A percentile compares a stretch with the other conserved stretches of the same genome.
phyloP scores from a whole-genome alignment of 129 eudicot genomes.

The Saussurea involucrata region DNA sequence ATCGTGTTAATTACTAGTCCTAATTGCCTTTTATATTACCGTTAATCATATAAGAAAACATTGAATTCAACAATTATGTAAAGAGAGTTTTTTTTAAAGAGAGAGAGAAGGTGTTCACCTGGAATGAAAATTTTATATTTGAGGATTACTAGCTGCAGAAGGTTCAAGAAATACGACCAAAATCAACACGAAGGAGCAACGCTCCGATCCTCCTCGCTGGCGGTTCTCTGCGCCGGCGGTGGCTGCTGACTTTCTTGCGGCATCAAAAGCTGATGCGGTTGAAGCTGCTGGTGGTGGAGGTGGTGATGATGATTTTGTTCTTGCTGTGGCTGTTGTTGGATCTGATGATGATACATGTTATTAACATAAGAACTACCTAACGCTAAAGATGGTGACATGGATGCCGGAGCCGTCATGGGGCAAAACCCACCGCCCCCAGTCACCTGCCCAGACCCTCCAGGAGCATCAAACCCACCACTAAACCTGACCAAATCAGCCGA shows the following conservation, averaged over 20 bases:
- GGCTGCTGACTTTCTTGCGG: conserved; percentile 20
- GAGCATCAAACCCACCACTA: conserved; percentile 24
- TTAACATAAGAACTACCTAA: conserved; percentile 32
- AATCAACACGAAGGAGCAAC: conserved; percentile 30
- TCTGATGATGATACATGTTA: conserved; percentile 31
- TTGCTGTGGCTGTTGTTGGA: conserved; percentile 29
- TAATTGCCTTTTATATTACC: not conserved
- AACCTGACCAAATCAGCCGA: conserved; percentile 15
- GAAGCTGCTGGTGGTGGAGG: conserved; percentile 12
- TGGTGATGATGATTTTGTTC: conserved; percentile 10
- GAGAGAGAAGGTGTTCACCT: not conserved
- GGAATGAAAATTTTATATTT: conserved; percentile 9
- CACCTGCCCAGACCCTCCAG: conserved; percentile 20
- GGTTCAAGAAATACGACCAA: conserved; percentile 1
- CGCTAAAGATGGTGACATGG: conserved; percentile 37
- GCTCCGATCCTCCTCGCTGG: conserved; percentile 13
- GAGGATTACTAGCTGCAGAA: conserved; percentile 17
- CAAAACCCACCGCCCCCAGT: conserved; percentile 10
- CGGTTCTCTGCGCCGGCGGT: not conserved
- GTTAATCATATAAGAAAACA: not conserved
- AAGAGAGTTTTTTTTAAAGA: not conserved
- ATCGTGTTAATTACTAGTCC: not conserved
- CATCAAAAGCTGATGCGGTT: conserved; percentile 15
- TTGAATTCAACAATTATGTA: conserved; percentile 12
- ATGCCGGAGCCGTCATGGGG: conserved; percentile 13